Base-by-base conservation (phyloP, 768 basidiomycete species). In the Pleurotus platypus region DNA sequence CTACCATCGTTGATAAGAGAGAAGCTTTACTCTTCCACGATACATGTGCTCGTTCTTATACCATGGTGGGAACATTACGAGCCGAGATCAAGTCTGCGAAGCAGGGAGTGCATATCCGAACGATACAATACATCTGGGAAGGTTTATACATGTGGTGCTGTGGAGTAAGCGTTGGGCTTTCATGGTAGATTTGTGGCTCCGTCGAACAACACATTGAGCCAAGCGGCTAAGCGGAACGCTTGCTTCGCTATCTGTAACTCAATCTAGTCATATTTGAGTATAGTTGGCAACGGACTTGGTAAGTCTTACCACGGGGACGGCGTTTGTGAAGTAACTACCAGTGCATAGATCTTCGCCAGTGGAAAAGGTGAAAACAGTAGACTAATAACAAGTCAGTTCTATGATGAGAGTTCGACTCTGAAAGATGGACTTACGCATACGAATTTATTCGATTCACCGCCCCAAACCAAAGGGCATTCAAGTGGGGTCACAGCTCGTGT, bases 131-230 rank as follows among this genome's bases (percentile, higher is more conserved):
- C 30, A 35, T 35, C 30, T 35, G 30, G 30, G 0, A 35, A 35
- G 30, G 30, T 35, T 3, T 35, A 11, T 35, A 35, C 30, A 35
- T 35, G 30, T 35, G 30, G 8, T 35, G 30, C 7, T 35, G 30
- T 35, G 30, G 30, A 35, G 30, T 35, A 3, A 9, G 11, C 0
- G 30, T 35, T 35, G 9, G 30, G 3, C 15, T 39, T 47, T 77
- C 66, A 75, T 55, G 74, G 72, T 37, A 76, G 63, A 55, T 66
- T 65, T 0, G 72, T 70, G 22, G 67, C 65, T 11, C 73, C 75
- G 50, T 76, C 75, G 49, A 82, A 79, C 15, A 81, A 62, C 4
- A 78, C 76, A 60, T 79, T 79, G 56, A 80, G 65, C 79, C 78
- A 79, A 1, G 78, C 78, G 8, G 79, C 79, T 35, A 80, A 67